Evolutionary conservation across 345 rosid genomes (phyloP).

Genomic region (Populus tremula): DNA sequence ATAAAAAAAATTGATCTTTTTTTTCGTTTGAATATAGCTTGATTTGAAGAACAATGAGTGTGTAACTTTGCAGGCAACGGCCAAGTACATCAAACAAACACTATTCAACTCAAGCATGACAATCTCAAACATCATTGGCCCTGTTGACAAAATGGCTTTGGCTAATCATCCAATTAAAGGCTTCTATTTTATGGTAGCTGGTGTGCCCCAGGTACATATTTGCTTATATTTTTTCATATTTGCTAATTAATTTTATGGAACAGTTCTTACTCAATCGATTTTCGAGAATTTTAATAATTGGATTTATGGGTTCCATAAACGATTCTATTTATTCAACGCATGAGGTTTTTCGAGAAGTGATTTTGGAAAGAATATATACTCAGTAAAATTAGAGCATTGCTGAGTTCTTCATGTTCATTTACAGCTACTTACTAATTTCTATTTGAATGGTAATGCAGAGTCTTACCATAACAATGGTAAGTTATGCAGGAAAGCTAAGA

Average conservation of each 20-base stretch:
- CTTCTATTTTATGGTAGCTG: conserved; percentile 40
- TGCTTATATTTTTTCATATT: neutral
- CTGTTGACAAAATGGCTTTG: conserved; percentile 41
- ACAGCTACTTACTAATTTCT: no score
- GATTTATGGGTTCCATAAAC: no score
- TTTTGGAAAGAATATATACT: no score
- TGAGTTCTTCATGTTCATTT: no score
- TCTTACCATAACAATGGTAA: conserved; percentile 23
- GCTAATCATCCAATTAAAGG: conserved; percentile 48
- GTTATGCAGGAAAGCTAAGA: conserved; percentile 37
- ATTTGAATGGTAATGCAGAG: conserved; percentile 10
- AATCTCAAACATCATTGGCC: conserved; percentile 49
- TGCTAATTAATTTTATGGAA: no score
- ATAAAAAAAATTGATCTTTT: no score
- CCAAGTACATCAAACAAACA: conserved; percentile 35
- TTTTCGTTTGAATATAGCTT: neutral
- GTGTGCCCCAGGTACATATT: conserved; percentile 37
- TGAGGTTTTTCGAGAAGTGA: no score
- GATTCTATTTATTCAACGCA: no score
- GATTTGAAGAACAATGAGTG: neutral
- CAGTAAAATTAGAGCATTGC: no score
- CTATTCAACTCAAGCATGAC: conserved; percentile 51
- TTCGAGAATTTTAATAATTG: no score
- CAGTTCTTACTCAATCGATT: no score
- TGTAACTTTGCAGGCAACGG: conserved; percentile 24